phyloP scores from a whole-genome alignment of 352 stramenopile genomes.

The Globisporangium takayamanum region DNA sequence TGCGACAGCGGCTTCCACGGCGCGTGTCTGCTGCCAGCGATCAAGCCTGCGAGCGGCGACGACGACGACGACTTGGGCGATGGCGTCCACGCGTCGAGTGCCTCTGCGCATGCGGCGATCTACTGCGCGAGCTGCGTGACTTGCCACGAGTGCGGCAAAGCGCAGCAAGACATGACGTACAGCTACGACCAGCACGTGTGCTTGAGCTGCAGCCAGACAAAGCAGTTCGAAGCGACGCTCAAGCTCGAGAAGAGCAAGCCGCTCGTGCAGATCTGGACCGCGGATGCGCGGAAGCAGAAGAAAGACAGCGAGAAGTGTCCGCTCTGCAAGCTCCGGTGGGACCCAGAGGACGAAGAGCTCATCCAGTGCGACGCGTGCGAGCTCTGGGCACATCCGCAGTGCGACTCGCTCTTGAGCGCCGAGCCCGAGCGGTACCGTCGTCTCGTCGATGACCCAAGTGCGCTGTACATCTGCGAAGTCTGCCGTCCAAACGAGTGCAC shows the following conservation, averaged over 20 bases:
- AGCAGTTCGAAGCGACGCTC: slow-evolving; percentile 41
- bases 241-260: slow-evolving; percentile 44
- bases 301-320: slow-evolving; percentile 73
- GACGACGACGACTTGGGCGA: background rate
- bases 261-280: slow-evolving; percentile 54
- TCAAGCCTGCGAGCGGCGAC: slow-evolving; percentile 15
- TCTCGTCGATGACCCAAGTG: slow-evolving; percentile 57
- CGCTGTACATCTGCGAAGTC: slow-evolving; percentile 63
- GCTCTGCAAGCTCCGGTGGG: slow-evolving; percentile 66
- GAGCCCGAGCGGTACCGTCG: slow-evolving; percentile 57
- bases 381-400: slow-evolving; percentile 76
- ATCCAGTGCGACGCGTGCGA: slow-evolving; percentile 88
- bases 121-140: slow-evolving; percentile 64
- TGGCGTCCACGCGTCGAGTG: background rate
- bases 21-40: slow-evolving; percentile 37
- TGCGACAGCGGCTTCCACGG: slow-evolving; percentile 57
- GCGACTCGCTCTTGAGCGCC: slow-evolving; percentile 51
- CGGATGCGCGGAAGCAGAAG: slow-evolving; percentile 37
- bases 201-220: slow-evolving; percentile 47
- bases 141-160: slow-evolving; percentile 47
- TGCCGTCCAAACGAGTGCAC: slow-evolving; percentile 58
- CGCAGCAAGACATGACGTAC: slow-evolving; percentile 43
- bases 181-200: slow-evolving; percentile 58
- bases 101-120: slow-evolving; percentile 13
- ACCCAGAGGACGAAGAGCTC: slow-evolving; percentile 64